phyloP scores from a whole-genome alignment of 192 early-diverging fungal species.

The Thoreauomyces humboldtii region DNA sequence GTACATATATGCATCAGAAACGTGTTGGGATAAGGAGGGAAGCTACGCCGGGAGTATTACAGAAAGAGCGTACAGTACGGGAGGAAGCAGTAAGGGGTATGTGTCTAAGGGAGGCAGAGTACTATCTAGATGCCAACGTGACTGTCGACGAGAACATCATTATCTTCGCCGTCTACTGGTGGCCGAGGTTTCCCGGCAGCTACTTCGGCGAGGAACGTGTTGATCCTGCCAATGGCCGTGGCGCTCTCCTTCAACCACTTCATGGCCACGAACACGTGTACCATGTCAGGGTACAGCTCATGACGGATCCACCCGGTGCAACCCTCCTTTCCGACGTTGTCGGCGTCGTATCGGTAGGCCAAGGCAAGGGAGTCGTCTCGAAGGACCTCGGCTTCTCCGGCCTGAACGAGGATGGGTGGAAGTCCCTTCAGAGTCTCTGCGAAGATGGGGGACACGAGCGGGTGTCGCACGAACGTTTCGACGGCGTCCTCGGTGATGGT shows the following conservation, averaged over 20 bases:
- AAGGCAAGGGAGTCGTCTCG: constrained; percentile 41
- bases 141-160: not conserved
- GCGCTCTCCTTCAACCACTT: constrained; percentile 16
- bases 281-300: constrained; percentile 51
- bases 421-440: constrained; percentile 29
- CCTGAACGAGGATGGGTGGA: constrained; percentile 44
- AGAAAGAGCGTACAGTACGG: no score
- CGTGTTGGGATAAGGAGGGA: no score
- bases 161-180: not conserved
- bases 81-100: no score
- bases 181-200: constrained; percentile 9
- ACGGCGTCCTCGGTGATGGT: constrained; percentile 17
- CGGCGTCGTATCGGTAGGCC: constrained; percentile 36
- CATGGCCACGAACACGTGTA: constrained; percentile 40
- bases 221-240: constrained; percentile 14
- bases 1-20: no score
- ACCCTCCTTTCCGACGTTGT: constrained; percentile 11
- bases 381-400: constrained; percentile 42
- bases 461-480: constrained; percentile 40
- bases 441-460: constrained; percentile 44
- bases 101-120: no score
- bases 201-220: constrained; percentile 25
- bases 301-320: constrained; percentile 34
- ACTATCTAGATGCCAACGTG: constrained; percentile 7
- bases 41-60: no score